Evolutionary conservation across 805 yeast species (phyloP).

Genomic region (Starmerella asiatica): DNA sequence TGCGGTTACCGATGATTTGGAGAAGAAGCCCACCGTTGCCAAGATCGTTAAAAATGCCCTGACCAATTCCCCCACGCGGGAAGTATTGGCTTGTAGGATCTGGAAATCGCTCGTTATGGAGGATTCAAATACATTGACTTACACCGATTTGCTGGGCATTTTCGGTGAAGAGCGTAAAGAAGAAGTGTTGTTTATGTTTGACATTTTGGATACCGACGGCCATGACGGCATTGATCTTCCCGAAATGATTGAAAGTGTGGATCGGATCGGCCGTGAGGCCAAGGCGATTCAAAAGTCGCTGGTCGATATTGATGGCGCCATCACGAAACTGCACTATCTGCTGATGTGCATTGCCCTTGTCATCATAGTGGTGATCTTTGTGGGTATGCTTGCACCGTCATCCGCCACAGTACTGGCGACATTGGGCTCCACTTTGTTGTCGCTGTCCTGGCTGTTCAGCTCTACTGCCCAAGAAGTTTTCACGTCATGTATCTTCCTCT

Average conservation of each 20-base stretch:
- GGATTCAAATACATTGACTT: slow-evolving; percentile 24
- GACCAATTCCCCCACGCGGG: slow-evolving; percentile 21
- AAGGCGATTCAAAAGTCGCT: slow-evolving; percentile 28
- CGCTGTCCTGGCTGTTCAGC: slow-evolving; percentile 30
- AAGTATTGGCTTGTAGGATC: slow-evolving; percentile 28
- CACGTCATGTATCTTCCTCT: slow-evolving; percentile 29
- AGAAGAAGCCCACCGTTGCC: slow-evolving; percentile 17
- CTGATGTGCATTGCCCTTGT: slow-evolving; percentile 25
- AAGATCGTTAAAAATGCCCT: slow-evolving; percentile 27
- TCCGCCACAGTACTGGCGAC: slow-evolving; percentile 31
- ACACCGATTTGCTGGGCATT: slow-evolving; percentile 27
- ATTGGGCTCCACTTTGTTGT: slow-evolving; percentile 29
- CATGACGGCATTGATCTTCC: slow-evolving; percentile 28
- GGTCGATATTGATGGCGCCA: slow-evolving; percentile 31
- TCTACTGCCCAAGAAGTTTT: slow-evolving; percentile 30
- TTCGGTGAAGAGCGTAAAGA: slow-evolving; percentile 24
- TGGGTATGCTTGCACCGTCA: slow-evolving; percentile 32
- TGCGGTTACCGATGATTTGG: slow-evolving; percentile 13
- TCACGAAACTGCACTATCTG: slow-evolving; percentile 29
- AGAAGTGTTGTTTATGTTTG: slow-evolving; percentile 26
- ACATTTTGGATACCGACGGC: slow-evolving; percentile 27
- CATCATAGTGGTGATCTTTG: slow-evolving; percentile 28
- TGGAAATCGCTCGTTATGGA: slow-evolving; percentile 33
- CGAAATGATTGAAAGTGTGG: slow-evolving; percentile 26
- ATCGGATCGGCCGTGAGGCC: slow-evolving; percentile 27